These are phyloP conservation scores for Mucor mucedo DNA, from an alignment of 371 early-diverging fungal species.

Conservation along the genomic window DNA sequence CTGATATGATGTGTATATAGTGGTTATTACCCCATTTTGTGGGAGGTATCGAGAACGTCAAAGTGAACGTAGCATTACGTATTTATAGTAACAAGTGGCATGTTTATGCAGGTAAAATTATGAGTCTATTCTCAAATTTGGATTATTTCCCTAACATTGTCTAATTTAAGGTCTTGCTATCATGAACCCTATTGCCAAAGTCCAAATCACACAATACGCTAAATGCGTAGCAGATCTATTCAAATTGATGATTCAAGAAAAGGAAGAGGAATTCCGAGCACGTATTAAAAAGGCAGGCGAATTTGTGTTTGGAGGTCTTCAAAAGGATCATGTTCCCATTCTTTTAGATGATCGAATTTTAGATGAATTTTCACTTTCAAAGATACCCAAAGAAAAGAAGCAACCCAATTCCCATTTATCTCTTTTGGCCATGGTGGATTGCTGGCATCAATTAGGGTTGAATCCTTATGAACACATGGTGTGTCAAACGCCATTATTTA, in stretches of 20 bases:
- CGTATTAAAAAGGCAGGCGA: conserved; percentile 80
- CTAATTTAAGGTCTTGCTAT: conserved; percentile 75
- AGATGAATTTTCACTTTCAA: conserved; percentile 89
- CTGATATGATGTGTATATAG: conserved; percentile 29
- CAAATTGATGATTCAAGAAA: conserved; percentile 92
- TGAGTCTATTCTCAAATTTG: neutral
- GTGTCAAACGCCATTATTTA: conserved; percentile 94
- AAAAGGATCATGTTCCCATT: conserved; percentile 65
- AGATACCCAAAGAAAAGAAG: conserved; percentile 76
- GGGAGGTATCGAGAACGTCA: conserved; percentile 96
- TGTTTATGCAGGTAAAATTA: conserved; percentile 76
- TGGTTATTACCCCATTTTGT: conserved; percentile 89
- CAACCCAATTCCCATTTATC: conserved; percentile 93
- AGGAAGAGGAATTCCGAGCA: conserved; percentile 75
- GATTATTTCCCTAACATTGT: neutral
- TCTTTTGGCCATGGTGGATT: conserved; percentile 91
- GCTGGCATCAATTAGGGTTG: conserved; percentile 84
- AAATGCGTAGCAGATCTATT: conserved; percentile 87
- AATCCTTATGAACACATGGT: conserved; percentile 95
- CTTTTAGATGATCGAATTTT: conserved; percentile 82
- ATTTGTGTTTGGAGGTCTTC: conserved; percentile 83
- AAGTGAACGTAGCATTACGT: conserved; percentile 88
- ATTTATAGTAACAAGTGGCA: conserved; percentile 97
- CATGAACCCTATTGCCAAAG: conserved; percentile 88
- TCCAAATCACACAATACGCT: conserved; percentile 89